phyloP scores from a whole-genome alignment of 2,329 filamentous ascomycete genomes.

The Stachybotrys elegans region DNA sequence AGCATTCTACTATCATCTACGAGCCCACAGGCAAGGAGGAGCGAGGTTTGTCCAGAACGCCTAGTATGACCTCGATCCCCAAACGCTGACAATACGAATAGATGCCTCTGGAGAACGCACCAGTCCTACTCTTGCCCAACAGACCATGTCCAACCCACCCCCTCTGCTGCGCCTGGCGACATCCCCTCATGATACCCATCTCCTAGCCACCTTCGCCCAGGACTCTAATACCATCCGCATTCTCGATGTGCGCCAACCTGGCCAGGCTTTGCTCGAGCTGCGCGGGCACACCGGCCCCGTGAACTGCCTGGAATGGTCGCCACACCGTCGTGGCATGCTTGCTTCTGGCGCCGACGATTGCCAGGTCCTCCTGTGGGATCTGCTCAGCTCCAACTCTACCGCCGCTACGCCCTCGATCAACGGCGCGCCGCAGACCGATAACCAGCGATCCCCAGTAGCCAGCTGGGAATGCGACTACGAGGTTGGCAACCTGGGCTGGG shows the following conservation, averaged over 20 bases:
- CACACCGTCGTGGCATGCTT: conserved; percentile 76
- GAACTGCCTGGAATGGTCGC: conserved; percentile 96
- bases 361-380: conserved; percentile 88
- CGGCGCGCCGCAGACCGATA: conserved; percentile 48
- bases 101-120: conserved; percentile 57
- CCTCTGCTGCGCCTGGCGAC: conserved; percentile 78
- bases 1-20: conserved; percentile 99
- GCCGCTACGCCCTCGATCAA: conserved; percentile 37
- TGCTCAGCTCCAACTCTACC: conserved; percentile 59
- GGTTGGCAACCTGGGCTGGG: conserved; percentile 80
- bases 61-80: background rate
- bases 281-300: conserved; percentile 80
- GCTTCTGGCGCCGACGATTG: conserved; percentile 91
- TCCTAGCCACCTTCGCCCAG: conserved; percentile 94
- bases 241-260: conserved; percentile 91
- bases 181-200: conserved; percentile 90
- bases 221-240: conserved; percentile 92
- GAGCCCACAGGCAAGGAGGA: conserved; percentile 88
- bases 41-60: conserved; percentile 45
- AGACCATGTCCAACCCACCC: conserved; percentile 71
- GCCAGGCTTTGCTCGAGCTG: conserved; percentile 89
- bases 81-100: conserved; percentile 18
- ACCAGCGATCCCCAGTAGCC: conserved; percentile 62
- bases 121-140: conserved; percentile 70
- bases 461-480: conserved; percentile 86